Conservation (phyloP, 2,329 filamentous ascomycete genomes). For the Botrytis hyacinthi region DNA sequence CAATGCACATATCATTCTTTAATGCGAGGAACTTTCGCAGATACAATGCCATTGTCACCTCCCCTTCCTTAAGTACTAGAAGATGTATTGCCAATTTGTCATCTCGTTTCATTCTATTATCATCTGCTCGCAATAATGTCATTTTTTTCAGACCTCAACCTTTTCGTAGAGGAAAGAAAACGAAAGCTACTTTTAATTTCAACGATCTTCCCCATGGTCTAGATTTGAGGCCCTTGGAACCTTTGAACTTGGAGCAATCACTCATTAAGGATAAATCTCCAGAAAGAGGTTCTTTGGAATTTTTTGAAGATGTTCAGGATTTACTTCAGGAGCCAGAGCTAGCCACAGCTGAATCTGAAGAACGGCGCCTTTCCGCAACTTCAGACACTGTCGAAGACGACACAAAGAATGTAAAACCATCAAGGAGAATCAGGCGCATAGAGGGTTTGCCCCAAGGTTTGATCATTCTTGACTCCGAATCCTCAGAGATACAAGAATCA, state of each 20-base stretch:
- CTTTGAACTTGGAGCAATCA: slow-evolving; percentile 36
- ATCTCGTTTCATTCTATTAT: neutral
- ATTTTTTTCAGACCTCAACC: neutral
- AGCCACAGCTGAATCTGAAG: neutral
- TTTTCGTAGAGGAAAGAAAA: slow-evolving; percentile 51
- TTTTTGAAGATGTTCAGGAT: slow-evolving; percentile 4
- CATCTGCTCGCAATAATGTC: neutral
- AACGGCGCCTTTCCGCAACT: neutral
- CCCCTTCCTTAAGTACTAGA: neutral
- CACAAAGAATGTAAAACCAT: neutral
- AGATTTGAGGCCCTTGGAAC: slow-evolving; percentile 32
- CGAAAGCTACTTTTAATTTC: slow-evolving; percentile 52
- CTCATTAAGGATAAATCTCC: neutral
- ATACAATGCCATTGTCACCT: neutral
- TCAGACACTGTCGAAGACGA: neutral
- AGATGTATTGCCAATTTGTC: neutral
- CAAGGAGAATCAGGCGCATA: neutral
- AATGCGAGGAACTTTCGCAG: slow-evolving; percentile 6
- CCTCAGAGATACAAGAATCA: slow-evolving; percentile 3
- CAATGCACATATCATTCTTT: slow-evolving; percentile 16
- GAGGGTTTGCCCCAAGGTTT: slow-evolving; percentile 18
- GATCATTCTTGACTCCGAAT: slow-evolving; percentile 2
- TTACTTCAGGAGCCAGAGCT: neutral
- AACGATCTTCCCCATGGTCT: slow-evolving; percentile 49
- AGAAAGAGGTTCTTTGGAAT: neutral